phyloP scores from a whole-genome alignment of 2,329 filamentous ascomycete species.

The Phialophora macrospora region DNA sequence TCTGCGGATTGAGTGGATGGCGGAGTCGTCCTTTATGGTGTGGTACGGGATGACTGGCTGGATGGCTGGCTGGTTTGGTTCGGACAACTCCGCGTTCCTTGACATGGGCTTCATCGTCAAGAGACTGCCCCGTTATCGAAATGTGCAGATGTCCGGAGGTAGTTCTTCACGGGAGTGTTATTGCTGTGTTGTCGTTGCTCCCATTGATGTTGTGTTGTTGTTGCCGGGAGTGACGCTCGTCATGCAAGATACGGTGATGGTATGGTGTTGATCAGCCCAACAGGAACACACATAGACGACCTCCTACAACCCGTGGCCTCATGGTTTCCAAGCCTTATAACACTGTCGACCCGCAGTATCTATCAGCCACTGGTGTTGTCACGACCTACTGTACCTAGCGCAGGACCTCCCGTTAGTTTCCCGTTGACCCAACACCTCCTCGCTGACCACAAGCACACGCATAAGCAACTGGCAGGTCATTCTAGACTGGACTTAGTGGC shows the following conservation, averaged over 20 bases:
- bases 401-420: too few species aligned
- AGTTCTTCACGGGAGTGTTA: neutral
- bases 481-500: too few species aligned
- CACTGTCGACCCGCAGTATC: too few species aligned
- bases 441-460: too few species aligned
- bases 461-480: too few species aligned
- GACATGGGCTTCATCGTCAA: neutral
- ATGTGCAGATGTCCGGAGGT: conserved; percentile 9
- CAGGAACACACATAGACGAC: neutral
- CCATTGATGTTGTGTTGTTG: neutral
- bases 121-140: neutral
- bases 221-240: neutral
- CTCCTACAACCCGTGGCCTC: neutral
- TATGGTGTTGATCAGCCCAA: neutral
- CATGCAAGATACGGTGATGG: neutral
- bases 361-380: too few species aligned
- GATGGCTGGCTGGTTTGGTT: neutral
- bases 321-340: too few species aligned
- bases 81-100: conserved; percentile 4
- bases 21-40: neutral
- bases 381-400: too few species aligned
- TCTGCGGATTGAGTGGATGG: neutral
- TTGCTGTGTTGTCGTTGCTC: neutral
- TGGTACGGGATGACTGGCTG: neutral
- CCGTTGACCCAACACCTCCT: too few species aligned